Base-by-base conservation (phyloP, 164 flowering plant genomes). In the Piper betle region DNA sequence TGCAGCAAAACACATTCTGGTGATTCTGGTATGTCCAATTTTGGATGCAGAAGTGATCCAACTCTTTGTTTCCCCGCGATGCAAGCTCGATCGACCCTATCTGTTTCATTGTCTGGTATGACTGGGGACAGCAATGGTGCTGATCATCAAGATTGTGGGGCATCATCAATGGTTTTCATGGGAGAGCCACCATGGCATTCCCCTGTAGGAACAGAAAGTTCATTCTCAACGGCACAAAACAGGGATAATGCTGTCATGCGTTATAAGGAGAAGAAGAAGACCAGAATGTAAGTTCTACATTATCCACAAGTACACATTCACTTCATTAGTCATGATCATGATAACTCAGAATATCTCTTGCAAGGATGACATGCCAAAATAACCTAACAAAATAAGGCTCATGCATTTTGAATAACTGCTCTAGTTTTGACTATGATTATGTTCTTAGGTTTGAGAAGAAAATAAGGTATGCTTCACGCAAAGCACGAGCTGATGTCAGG, bases 201-300 rank as follows among this genome's bases (percentile, higher is more conserved):
- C 15, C 83, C 82, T 20, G 59, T 81, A 52, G 68, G 58, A 8
- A 65, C 82, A 52, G 94, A 87, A 55, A 73, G 52, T 64, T 72
- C 83, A 33, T 52, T 61, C 11, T 68, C 78, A 63, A 66, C 88
- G 37, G 71, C 75, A 66, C 33, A 25, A 25, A 80, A 66, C 73
- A 78, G 94, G 67, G 83, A 69, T 67, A 70, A 77, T 74, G 97
- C 97, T 64, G 94, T 85, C 41, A 64, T 82, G 84, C 90, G 90
- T 37, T 90, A 90, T 70, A 82, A 77, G 80, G 97, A 85, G 69
- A 90, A 90, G 77, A 90, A 84, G 80, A 87, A 89, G 75, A 52
- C 79, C 17, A 84, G 90, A 64, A 81, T 76, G 97, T 87, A 74
- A 78, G 91, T 46, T 10, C 50, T 54, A 46, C 50, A 2, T 46